phyloP scores from a whole-genome alignment of 1,139 yeast species.

The Blastobotrys malaysiensis region DNA sequence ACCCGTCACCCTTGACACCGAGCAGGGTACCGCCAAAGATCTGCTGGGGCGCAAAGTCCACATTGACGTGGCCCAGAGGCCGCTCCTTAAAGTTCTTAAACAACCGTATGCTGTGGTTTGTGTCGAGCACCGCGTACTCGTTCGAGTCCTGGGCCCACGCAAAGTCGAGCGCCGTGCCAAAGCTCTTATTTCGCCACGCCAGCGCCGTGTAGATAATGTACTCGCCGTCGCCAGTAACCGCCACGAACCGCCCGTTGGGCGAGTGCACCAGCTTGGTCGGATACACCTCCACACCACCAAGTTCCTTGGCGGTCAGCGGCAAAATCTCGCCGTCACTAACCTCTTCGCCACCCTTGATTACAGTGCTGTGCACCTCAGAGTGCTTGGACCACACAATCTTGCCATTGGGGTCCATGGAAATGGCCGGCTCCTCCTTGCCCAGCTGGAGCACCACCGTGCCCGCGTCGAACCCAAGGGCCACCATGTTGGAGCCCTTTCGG shows the following conservation, averaged over 20 bases:
- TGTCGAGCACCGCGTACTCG: conserved; percentile 77
- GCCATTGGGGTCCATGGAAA: conserved; percentile 90
- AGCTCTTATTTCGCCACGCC: conserved; percentile 96
- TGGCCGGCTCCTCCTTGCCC: conserved; percentile 91
- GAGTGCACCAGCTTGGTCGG: conserved; percentile 86
- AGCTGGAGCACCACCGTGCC: conserved; percentile 83
- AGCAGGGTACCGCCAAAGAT: conserved; percentile 82
- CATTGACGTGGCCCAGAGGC: conserved; percentile 50
- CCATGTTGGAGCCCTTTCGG: conserved; percentile 68
- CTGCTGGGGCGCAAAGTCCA: conserved; percentile 67
- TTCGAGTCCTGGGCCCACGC: conserved; percentile 94
- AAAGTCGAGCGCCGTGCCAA: conserved; percentile 86
- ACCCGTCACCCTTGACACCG: conserved; percentile 67
- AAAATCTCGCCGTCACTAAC: conserved; percentile 68
- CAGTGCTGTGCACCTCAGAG: conserved; percentile 81
- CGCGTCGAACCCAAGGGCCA: conserved; percentile 92
- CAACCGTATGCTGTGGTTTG: conserved; percentile 58
- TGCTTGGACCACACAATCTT: conserved; percentile 88
- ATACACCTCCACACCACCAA: conserved; percentile 88
- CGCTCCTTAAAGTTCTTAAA: conserved; percentile 83
- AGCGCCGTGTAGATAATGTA: conserved; percentile 92
- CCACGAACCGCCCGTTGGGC: conserved; percentile 95
- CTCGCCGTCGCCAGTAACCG: conserved; percentile 98
- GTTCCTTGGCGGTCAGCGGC: conserved; percentile 73
- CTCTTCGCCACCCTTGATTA: conserved; percentile 60